Percentiles rank a stretch among this genome's conserved stretches.
These are phyloP conservation scores for Nemania sp. DNA, from an alignment of 2,329 filamentous ascomycete genomes.

Conservation along the genomic window DNA sequence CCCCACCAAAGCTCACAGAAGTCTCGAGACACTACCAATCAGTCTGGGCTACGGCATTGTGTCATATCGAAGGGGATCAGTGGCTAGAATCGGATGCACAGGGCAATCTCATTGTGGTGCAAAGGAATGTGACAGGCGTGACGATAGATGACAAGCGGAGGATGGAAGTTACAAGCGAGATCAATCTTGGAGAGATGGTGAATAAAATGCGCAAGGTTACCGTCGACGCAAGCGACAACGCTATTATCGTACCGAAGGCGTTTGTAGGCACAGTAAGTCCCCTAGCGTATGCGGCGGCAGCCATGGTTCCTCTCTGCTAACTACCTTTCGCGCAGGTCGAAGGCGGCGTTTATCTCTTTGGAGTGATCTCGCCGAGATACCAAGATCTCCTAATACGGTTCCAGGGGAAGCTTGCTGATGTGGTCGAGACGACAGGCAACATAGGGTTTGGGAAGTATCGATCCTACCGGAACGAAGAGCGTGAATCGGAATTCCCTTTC, in stretches of 20 bases:
- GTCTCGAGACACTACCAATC: conserved; percentile 84
- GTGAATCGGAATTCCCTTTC: conserved; percentile 79
- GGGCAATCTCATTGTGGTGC: conserved; percentile 87
- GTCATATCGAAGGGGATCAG: conserved; percentile 75
- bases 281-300: not conserved
- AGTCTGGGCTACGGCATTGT: conserved; percentile 83
- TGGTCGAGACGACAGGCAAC: conserved; percentile 76
- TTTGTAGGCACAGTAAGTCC: conserved; percentile 86
- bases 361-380: conserved; percentile 76
- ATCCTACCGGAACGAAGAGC: conserved; percentile 80
- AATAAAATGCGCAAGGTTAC: conserved; percentile 85
- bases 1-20: conserved; percentile 75
- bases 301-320: conserved; percentile 16
- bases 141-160: conserved; percentile 78
- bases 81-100: conserved; percentile 89
- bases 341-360: conserved; percentile 91
- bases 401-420: conserved; percentile 76
- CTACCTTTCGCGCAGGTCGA: conserved; percentile 72
- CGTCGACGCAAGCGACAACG: conserved; percentile 71
- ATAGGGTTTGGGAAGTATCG: conserved; percentile 83
- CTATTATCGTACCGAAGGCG: conserved; percentile 81
- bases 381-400: conserved; percentile 86
- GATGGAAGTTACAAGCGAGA: conserved; percentile 81
- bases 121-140: conserved; percentile 77
- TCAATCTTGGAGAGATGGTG: conserved; percentile 91